Base-by-base conservation (phyloP, 208 protist species). In the Naegleria gruberi region DNA sequence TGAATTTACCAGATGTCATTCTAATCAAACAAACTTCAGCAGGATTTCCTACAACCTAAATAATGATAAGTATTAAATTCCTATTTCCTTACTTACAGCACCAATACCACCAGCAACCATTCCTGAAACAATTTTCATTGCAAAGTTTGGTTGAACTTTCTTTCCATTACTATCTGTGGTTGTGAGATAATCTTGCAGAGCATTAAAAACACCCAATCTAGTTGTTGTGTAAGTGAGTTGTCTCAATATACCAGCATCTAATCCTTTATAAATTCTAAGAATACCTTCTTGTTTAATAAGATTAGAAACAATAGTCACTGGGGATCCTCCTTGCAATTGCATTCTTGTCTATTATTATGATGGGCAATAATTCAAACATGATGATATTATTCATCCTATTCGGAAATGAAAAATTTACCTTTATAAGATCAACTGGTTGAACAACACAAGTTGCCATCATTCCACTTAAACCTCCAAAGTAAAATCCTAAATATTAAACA, bases 371-470 rank as follows among this genome's bases (percentile, higher is more conserved):
- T n/a, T n/a, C n/a, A n/a, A n/a, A n/a, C n/a, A n/a, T n/a, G n/a
- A n/a, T n/a, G n/a, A n/a, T n/a, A n/a, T n/a, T n/a, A n/a, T n/a
- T n/a, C n/a, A n/a, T n/a, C n/a, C n/a, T n/a, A n/a, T n/a, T n/a
- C n/a, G n/a, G n/a, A n/a, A n/a, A n/a, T n/a, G n/a, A n/a, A 37
- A 77, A 77, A 77, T 26, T 0, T 37, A 77, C 65, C 65, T 89
- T 89, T 7, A 89, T 74, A 4, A 89, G 37, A 89, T 89, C 85
- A 34, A 89, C 17, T 10, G 85, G 85, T 74, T 89, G 85, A 74
- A 89, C 46, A n/a, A 87, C 42, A 55, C 43, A 55, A 15, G 83
- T 87, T 12, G 83, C 83, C 43, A 87, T 55, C 17, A 34, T 43
- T 40, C 83, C 83, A 17, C 37, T 12, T 19, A 84, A 45, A 44